Evolutionary conservation across 2,329 filamentous ascomycete species (phyloP), one percentile per base, ranked within the genome.

Genomic region (Colletotrichum sp.): DNA sequence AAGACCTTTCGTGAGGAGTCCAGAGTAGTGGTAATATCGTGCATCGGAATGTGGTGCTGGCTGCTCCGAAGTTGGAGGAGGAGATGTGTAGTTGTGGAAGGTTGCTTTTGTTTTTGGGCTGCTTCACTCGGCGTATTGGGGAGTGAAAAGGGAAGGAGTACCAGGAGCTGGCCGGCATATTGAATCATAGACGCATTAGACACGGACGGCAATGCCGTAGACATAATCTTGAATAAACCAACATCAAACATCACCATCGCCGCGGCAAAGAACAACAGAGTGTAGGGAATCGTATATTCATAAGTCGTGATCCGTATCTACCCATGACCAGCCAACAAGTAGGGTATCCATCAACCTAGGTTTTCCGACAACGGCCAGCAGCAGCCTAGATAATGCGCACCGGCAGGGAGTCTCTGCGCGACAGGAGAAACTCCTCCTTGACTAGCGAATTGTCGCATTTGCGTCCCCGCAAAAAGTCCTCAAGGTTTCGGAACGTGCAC

Each of bases 401-500:
- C 8, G 82, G 82, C 5, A 82, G 76, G 25, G 82, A 82, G 27
- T 82, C 78, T 48, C 79, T 80, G 55, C 75, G 76, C 25, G 70
- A 48, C 62, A 71, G 16, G 15, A 62, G 27, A 13, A 70, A 56
- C 48, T 77, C 79, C 7, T 78, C 70, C 61, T 75, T 78, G 2
- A 86, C 81, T n/a, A 86, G 76, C n/a, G 84, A 82, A 75, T 86
- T 85, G 62, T 80, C 80, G 78, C 87, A 87, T 3, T 80, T 80
- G 18, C 80, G 79, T 1, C 77, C 79, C 12, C 75, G 76, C 28
- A 82, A 78, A 22, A 89, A 88, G 75, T 90, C 87, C 32, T 85
- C 85, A 5, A 93, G 80, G 80, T 93, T 94, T 71, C 84, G 82
- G 76, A 93, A 79, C 2, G 92, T 93, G 68, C 87, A 89, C 61